Base-by-base conservation (phyloP, 768 basidiomycete species). In the Omphalotus guepiniiformis region DNA sequence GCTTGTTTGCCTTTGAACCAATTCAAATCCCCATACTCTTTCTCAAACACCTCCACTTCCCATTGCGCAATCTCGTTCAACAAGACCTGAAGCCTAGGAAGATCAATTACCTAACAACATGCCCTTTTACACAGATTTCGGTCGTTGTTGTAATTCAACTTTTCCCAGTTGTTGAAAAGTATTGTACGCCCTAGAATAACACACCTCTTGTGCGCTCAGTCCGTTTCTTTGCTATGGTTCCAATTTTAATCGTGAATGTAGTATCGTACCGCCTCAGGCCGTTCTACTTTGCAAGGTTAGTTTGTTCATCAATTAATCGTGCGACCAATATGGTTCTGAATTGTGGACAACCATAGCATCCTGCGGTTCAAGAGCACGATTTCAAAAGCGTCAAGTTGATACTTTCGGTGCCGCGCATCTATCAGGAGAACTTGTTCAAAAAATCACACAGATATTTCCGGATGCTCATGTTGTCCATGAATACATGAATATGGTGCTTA, bases 1-100 rank as follows among this genome's bases (percentile, higher is more conserved):
- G 68, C 70, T 60, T 93, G 92, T 70, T 97, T 96, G 11, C 93
- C 91, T 67, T 93, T 94, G 64, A 87, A 88, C 91, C 93, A 97
- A 56, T 85, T 93, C 55, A 82, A 53, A 61, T 98, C 95, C 6
- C 85, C 82, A 55, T 85, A 88, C 61, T 95, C 94, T 65, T 82
- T 87, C 74, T 96, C 86, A 53, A 95, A 99, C 2, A 90, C 75
- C 48, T 95, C 93, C 47, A 78, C 72, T 65, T 99, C 96, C 79
- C 91, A 92, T 9, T 77, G 67, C 2, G 80, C 79, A 78, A 99
- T 87, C 69, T 96, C 87, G 61, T 95, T 79, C 29, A 99, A 71
- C 25, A 99, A 77, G 8, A 89, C 68, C 64, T 96, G 95, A 29
- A 99, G 70, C 28, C 95, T 72, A 57, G 76, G 73, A 50, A 82